phyloP scores from a whole-genome alignment of 2,329 filamentous ascomycete species.

The Rhynchosporium secalis region DNA sequence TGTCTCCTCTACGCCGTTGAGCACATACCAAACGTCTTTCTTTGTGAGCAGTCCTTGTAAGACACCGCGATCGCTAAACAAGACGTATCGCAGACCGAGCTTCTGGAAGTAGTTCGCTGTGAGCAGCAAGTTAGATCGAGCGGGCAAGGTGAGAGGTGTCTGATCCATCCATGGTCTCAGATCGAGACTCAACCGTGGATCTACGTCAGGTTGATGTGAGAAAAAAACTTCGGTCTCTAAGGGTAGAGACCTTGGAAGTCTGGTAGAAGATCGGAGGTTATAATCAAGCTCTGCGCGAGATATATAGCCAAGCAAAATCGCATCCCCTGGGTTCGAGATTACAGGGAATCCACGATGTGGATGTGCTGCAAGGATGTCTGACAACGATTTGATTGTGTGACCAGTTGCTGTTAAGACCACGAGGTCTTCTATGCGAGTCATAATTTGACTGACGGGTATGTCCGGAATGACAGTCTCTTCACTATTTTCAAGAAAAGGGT shows the following conservation, averaged over 20 bases:
- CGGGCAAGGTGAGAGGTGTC: conserved; percentile 87
- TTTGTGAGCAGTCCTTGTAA: conserved; percentile 89
- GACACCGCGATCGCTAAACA: conserved; percentile 80
- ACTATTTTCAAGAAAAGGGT: conserved; percentile 91
- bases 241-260: conserved; percentile 58
- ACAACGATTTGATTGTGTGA: conserved; percentile 79
- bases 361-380: conserved; percentile 68
- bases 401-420: conserved; percentile 83
- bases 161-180: conserved; percentile 98
- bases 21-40: conserved; percentile 94
- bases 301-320: conserved; percentile 87
- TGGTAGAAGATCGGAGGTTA: conserved; percentile 66
- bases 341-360: conserved; percentile 91
- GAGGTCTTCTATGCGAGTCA: conserved; percentile 90
- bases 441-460: conserved; percentile 81
- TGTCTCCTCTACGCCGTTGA: conserved; percentile 74
- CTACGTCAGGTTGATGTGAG: conserved; percentile 76
- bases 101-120: conserved; percentile 93
- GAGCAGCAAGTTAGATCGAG: conserved; percentile 74
- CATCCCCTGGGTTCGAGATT: conserved; percentile 73
- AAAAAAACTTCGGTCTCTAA: conserved; percentile 81
- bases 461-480: conserved; percentile 79
- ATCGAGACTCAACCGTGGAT: conserved; percentile 77
- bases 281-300: conserved; percentile 86
- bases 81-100: conserved; percentile 83